A percentile compares a stretch with the other conserved stretches of the same genome.
phyloP scores from a whole-genome alignment of 345 rosid species.

The Tarenaya hassleriana region DNA sequence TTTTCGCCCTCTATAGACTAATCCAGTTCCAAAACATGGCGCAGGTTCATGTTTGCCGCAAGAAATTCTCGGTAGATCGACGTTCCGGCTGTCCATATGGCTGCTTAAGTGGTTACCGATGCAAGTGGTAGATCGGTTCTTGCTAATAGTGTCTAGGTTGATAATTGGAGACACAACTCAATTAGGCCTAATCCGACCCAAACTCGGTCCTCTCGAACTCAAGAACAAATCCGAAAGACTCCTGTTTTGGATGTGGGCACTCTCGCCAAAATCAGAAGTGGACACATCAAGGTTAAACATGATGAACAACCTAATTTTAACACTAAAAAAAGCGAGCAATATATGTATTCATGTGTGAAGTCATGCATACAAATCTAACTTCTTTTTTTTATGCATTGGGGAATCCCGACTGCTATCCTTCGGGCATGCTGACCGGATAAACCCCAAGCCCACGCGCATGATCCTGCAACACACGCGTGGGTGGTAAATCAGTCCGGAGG shows the following conservation, averaged over 20 bases:
- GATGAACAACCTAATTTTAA: too few relatives aligned
- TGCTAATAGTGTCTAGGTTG: slow-evolving; percentile 46
- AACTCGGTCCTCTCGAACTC: slow-evolving; percentile 71
- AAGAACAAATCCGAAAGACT: slow-evolving; percentile 60
- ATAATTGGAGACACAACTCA: slow-evolving; percentile 57
- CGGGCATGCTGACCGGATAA: too few relatives aligned
- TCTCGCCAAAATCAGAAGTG: slow-evolving; percentile 56
- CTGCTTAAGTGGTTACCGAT: slow-evolving; percentile 75
- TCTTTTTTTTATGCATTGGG: too few relatives aligned
- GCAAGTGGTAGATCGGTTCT: slow-evolving; percentile 50
- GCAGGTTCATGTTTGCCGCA: slow-evolving; percentile 91
- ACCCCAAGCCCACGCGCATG: too few relatives aligned
- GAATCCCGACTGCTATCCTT: too few relatives aligned
- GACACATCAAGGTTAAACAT: slow-evolving; percentile 58
- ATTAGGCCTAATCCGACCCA: slow-evolving; percentile 58
- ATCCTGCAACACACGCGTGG: too few relatives aligned
- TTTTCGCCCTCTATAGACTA: slow-evolving; percentile 3
- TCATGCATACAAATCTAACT: too few relatives aligned
- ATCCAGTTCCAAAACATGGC: neutral
- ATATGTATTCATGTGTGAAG: too few relatives aligned
- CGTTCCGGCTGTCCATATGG: slow-evolving; percentile 71
- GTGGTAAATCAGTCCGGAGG: too few relatives aligned
- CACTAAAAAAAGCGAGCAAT: neutral
- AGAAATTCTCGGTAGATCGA: slow-evolving; percentile 73
- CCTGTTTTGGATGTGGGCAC: slow-evolving; percentile 85